Percentiles rank a stretch among this genome's conserved stretches.
Evolutionary conservation across 179 eudicot genomes (phyloP).

Genomic region (Patellifolia procumbens): DNA sequence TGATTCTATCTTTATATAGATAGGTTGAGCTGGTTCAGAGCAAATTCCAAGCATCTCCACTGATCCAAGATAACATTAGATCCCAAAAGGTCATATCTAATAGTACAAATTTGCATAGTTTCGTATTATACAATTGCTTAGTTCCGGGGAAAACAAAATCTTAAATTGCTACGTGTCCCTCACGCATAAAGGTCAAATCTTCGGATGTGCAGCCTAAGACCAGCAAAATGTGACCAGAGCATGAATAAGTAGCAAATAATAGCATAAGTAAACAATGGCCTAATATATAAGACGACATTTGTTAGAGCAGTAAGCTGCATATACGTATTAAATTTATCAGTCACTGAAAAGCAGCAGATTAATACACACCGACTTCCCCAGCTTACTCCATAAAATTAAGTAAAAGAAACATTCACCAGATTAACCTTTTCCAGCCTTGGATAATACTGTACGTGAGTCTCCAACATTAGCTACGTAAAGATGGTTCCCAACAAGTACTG

Average conservation of each 20-base stretch:
- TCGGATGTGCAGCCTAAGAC: neutral
- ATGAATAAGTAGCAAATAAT: neutral
- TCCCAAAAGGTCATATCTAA: too few relatives aligned
- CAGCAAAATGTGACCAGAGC: slow-evolving; percentile 10
- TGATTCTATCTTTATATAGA: neutral
- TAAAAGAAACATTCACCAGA: neutral
- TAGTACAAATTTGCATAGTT: neutral
- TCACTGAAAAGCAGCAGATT: neutral
- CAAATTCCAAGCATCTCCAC: neutral
- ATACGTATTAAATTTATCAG: neutral
- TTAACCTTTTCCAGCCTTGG: slow-evolving; percentile 89
- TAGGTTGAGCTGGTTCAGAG: neutral
- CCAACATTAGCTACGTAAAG: slow-evolving; percentile 98
- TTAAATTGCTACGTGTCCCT: neutral
- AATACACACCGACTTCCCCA: neutral
- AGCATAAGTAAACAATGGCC: neutral
- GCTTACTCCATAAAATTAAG: slow-evolving; percentile 4
- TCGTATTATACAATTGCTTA: neutral
- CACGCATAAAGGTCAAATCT: neutral
- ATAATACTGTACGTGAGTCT: slow-evolving; percentile 87
- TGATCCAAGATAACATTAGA: neutral
- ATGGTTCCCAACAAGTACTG: slow-evolving; percentile 85
- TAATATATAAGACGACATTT: neutral
- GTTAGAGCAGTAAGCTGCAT: neutral
- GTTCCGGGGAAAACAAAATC: neutral